Percentiles rank a stretch among this genome's conserved stretches.
Evolutionary conservation across 495 filamentous ascomycete genomes (phyloP).

Genomic region (Penicillium lividum): DNA sequence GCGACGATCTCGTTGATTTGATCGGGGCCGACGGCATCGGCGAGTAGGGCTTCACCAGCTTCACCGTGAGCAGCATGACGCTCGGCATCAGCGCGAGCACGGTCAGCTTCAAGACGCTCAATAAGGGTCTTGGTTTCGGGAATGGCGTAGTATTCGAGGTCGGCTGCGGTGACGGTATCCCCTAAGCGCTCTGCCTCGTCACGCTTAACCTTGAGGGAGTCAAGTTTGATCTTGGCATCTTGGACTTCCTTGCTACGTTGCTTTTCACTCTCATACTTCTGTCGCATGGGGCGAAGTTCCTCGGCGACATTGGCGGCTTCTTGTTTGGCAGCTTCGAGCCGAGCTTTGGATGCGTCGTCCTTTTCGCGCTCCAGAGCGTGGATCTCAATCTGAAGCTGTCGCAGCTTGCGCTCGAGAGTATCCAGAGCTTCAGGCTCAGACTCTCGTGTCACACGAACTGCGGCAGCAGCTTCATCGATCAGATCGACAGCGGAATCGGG

Average conservation of each 20-base stretch:
- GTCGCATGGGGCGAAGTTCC: constrained; percentile 84
- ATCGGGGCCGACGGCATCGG: constrained; percentile 92
- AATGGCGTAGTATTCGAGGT: constrained; percentile 95
- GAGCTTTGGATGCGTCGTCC: constrained; percentile 83
- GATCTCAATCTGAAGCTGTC: constrained; percentile 94
- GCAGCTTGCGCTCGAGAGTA: constrained; percentile 81
- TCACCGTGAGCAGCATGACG: constrained; percentile 58
- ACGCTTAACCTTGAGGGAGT: constrained; percentile 80
- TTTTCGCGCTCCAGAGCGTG: constrained; percentile 92
- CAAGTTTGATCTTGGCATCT: constrained; percentile 94
- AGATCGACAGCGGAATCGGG: constrained; percentile 96
- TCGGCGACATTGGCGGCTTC: constrained; percentile 91
- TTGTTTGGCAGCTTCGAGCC: constrained; percentile 77
- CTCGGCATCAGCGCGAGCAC: constrained; percentile 73
- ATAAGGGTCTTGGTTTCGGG: constrained; percentile 85
- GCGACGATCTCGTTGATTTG: constrained; percentile 99
- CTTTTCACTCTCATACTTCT: constrained; percentile 94
- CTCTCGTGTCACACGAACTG: constrained; percentile 90
- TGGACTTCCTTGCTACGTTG: constrained; percentile 85
- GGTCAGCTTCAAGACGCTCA: constrained; percentile 75
- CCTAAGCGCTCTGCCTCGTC: constrained; percentile 87
- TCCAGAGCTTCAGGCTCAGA: constrained; percentile 95
- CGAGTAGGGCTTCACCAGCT: constrained; percentile 66
- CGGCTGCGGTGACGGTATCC: constrained; percentile 79
- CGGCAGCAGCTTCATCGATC: constrained; percentile 93